Evolutionary conservation across 305 asterid genomes (phyloP).

Genomic region (Rubia peregrina): DNA sequence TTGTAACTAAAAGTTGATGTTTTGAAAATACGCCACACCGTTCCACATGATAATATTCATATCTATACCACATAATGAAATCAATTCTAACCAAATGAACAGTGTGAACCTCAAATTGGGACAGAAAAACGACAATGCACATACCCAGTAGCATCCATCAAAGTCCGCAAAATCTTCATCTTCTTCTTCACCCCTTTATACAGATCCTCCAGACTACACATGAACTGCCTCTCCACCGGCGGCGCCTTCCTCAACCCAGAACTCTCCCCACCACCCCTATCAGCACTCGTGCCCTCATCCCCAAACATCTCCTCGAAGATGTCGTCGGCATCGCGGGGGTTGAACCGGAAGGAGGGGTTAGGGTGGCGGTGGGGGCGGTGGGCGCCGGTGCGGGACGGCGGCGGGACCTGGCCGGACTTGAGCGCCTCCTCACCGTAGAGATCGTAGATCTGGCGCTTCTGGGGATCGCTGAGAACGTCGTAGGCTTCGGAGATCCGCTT

Average conservation of each 20-base stretch:
- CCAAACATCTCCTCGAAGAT: constrained; percentile 80
- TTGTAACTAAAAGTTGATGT: neutral
- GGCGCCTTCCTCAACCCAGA: constrained; percentile 54
- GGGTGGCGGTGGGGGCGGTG: constrained; percentile 46
- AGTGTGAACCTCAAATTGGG: neutral
- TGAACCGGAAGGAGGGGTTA: constrained; percentile 67
- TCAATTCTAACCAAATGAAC: neutral
- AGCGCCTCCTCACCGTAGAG: constrained; percentile 90
- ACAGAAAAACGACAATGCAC: constrained; percentile 2
- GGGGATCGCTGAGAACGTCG: constrained; percentile 91
- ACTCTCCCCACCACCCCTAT: constrained; percentile 22
- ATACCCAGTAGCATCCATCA: constrained; percentile 67
- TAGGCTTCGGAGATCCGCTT: constrained; percentile 92
- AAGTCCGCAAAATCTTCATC: constrained; percentile 82
- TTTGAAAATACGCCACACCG: neutral
- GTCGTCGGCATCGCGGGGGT: constrained; percentile 84
- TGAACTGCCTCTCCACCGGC: constrained; percentile 62
- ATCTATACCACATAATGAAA: neutral
- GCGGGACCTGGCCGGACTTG: constrained; percentile 70
- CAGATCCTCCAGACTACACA: constrained; percentile 87
- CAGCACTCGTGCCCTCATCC: constrained; percentile 32
- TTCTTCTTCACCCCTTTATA: constrained; percentile 69
- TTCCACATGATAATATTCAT: neutral
- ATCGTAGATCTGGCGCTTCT: constrained; percentile 97
- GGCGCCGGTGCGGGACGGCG: constrained; percentile 46